Evolutionary conservation across 2,329 filamentous ascomycete genomes (phyloP).

Genomic region (Pestalotiopsis sp.): DNA sequence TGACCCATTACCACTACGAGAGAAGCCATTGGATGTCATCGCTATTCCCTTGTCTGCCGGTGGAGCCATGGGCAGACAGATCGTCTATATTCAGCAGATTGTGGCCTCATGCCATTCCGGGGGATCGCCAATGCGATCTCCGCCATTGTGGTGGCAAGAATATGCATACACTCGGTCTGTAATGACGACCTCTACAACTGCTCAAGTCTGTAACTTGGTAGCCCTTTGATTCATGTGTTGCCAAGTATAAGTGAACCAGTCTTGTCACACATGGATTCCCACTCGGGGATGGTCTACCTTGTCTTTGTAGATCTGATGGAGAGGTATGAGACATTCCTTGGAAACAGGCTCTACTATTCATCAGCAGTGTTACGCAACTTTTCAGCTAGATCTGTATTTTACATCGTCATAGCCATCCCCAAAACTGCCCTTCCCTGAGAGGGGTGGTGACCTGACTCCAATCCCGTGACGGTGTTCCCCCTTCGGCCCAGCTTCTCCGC

Average conservation of each 20-base stretch:
- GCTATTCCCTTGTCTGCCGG: background rate
- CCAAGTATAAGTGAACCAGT: no score
- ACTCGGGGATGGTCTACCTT: no score
- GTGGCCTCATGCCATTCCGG: background rate
- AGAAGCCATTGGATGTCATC: background rate
- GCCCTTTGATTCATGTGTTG: no score
- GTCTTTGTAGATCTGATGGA: no score
- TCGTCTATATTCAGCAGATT: background rate
- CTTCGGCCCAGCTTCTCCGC: conserved; percentile 5
- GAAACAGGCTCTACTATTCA: no score
- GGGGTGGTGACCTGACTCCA: background rate
- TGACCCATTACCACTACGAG: background rate
- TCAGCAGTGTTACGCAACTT: background rate
- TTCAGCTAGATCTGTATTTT: background rate
- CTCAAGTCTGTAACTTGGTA: no score
- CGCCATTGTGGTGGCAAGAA: no score
- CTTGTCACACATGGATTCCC: no score
- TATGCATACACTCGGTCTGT: no score
- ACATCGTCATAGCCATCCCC: background rate
- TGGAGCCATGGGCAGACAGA: background rate
- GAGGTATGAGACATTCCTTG: no score
- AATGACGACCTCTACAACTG: no score
- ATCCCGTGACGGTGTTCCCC: background rate
- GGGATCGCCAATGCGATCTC: no score
- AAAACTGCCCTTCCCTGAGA: background rate